These are phyloP conservation scores for Boletus vermiculosoides DNA, from an alignment of 768 basidiomycete species.

Conservation along the genomic window DNA sequence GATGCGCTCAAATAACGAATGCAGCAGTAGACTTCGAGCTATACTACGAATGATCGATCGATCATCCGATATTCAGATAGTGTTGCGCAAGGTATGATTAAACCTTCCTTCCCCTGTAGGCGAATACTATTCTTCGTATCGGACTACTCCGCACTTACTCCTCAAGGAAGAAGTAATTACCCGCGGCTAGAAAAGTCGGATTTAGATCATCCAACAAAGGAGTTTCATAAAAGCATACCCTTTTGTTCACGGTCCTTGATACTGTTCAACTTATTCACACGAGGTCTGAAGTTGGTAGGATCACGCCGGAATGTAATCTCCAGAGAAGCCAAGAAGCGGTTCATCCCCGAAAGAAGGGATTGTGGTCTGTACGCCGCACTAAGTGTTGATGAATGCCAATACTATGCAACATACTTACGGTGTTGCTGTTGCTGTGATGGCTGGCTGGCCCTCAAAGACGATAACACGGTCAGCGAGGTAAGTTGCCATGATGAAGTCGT, in stretches of 20 bases:
- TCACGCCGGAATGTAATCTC: constrained; percentile 99
- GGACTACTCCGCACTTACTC: constrained; percentile 43
- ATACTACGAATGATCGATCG: constrained; percentile 7
- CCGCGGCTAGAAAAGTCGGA: constrained; percentile 49
- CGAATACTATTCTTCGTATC: not conserved
- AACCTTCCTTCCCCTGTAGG: constrained; percentile 13
- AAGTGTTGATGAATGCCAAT: not conserved
- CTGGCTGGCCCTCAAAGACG: constrained; percentile 87
- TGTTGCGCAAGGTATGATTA: constrained; percentile 3
- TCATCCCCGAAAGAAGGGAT: constrained; percentile 94
- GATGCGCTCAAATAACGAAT: constrained; percentile 13
- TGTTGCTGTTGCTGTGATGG: constrained; percentile 83
- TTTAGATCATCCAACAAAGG: constrained; percentile 6
- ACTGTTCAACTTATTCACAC: constrained; percentile 82
- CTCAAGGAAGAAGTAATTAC: constrained; percentile 93
- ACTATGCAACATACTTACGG: constrained; percentile 53
- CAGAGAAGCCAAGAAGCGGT: constrained; percentile 91
- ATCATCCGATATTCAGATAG: constrained; percentile 10
- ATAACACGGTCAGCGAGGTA: constrained; percentile 98
- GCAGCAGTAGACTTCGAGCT: constrained; percentile 6
- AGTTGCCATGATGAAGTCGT: constrained; percentile 99
- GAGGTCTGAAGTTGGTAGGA: constrained; percentile 89
- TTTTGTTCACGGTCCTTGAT: constrained; percentile 91
- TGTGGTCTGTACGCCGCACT: constrained; percentile 62
- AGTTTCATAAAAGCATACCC: constrained; percentile 41